Base-by-base conservation (phyloP, 2,329 filamentous ascomycete genomes). In the Ilyonectria robusta region DNA sequence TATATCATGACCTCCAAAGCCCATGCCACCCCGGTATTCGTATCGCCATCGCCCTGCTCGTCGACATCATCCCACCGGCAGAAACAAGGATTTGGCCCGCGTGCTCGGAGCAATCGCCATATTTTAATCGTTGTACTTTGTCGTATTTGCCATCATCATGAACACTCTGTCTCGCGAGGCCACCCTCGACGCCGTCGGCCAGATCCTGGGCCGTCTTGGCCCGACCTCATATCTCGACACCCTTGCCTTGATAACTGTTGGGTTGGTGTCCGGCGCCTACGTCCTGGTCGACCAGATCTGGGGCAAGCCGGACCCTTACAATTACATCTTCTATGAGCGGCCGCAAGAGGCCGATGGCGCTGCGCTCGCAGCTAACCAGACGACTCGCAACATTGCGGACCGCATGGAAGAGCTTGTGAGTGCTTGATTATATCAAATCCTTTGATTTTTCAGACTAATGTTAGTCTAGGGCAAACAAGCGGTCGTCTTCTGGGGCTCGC, bases 271-370 rank as follows among this genome's bases (percentile, higher is more conserved):
- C 4, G 63, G 58, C 4, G 63, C 63, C n/a, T 66, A 66, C 19
- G 35, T 66, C 11, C 35, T 66, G 29, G 57, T 58, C 21, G 63
- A 62, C 48, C 58, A 62, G 21, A 53, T 62, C 29, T 66, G 63
- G 63, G 59, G 59, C 21, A 47, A 47, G 6, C 63, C 63, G 33
- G 63, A 66, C 57, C 63, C 63, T 13, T 47, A 66, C 40, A 47
- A 66, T 37, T 66, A 66, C 59, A 66, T 66, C 29, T 66, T 59
- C 51, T 66, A 62, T 15, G 58, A 66, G 54, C n/a, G 59, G 31
- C 58, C 59, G 15, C 63, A 66, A 29, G 35, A 62, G n/a, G 37
- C 29, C 26, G 59, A 62, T 40, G 63, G 63, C 3, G 63, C 58
- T 23, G 42, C 63, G 9, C 58, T 50, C 13, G 63, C 58, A 2